Percentiles rank a stretch among this genome's conserved stretches.
Conservation (phyloP, 2,329 filamentous ascomycete species). For the Colletotrichum musicola region DNA sequence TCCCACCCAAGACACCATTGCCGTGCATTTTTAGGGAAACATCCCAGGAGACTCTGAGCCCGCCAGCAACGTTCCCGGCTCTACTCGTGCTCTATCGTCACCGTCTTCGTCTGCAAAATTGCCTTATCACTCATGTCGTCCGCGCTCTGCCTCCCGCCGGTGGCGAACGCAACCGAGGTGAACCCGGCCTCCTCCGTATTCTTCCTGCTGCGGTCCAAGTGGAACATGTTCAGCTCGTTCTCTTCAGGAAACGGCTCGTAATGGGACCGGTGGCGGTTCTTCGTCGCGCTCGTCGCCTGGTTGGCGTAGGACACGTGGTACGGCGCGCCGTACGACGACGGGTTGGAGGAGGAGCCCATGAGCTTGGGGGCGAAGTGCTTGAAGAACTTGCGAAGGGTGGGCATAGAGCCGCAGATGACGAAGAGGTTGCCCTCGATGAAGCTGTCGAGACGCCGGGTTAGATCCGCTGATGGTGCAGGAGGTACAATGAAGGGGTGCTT, state of each 20-base stretch:
- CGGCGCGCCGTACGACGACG: neutral
- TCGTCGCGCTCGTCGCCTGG: neutral
- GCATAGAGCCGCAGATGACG: constrained; percentile 55
- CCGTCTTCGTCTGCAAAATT: constrained; percentile 44
- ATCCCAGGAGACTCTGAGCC: too few relatives aligned
- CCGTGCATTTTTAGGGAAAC: too few relatives aligned
- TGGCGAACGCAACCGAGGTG: constrained; percentile 34
- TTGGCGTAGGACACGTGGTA: constrained; percentile 1
- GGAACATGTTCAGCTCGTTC: constrained; percentile 27
- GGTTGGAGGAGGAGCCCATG: constrained; percentile 21
- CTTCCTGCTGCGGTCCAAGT: constrained; percentile 21
- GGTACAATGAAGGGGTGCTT: neutral
- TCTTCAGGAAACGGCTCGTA: constrained; percentile 30
- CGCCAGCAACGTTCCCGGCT: too few relatives aligned
- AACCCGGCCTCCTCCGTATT: constrained; percentile 7
- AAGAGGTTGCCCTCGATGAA: constrained; percentile 55
- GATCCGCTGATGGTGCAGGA: neutral
- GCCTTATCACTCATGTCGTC: constrained; percentile 45
- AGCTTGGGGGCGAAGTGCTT: constrained; percentile 50
- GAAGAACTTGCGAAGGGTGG: constrained; percentile 55
- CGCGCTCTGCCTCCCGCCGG: constrained; percentile 16
- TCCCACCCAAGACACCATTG: too few relatives aligned
- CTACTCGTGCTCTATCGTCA: constrained; percentile 39
- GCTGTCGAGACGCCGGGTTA: constrained; percentile 7
- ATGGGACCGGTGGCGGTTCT: neutral